Percentiles rank a stretch among this genome's conserved stretches.
Conservation (phyloP, 805 yeast genomes). For the Kazachstania martiniae region DNA sequence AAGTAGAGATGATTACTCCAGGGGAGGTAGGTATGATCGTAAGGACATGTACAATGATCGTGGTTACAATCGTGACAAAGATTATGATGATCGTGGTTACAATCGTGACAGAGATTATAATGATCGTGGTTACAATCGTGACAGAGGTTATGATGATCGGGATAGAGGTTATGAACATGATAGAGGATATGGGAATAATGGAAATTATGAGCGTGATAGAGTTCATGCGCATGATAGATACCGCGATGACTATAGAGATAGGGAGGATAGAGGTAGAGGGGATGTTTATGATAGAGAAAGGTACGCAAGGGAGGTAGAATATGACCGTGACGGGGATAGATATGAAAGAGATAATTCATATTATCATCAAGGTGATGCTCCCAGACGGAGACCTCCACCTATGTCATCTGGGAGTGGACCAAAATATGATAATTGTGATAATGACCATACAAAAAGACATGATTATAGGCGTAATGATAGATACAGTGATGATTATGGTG, state of each 20-base stretch:
- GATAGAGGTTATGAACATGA: background rate
- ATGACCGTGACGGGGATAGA: too few relatives aligned
- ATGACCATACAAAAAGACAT: too few relatives aligned
- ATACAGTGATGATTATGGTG: background rate
- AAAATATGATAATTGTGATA: too few relatives aligned
- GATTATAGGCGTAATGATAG: too few relatives aligned
- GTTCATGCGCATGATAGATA: background rate
- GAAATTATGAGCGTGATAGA: background rate
- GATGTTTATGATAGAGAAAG: background rate
- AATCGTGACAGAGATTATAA: slow-evolving; percentile 1
- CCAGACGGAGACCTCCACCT: too few relatives aligned
- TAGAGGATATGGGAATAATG: slow-evolving; percentile 1
- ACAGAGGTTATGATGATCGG: slow-evolving; percentile 3
- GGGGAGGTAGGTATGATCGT: slow-evolving; percentile 4
- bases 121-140: slow-evolving; percentile 1
- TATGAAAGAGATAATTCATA: slow-evolving; percentile 1
- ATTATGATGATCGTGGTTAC: slow-evolving; percentile 1
- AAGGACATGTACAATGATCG: slow-evolving; percentile 3
- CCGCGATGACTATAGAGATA: background rate
- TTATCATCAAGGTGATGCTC: too few relatives aligned
- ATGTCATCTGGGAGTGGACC: too few relatives aligned
- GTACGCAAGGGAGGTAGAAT: too few relatives aligned
- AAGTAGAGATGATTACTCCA: slow-evolving; percentile 7
- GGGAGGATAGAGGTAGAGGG: too few relatives aligned
- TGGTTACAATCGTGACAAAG: background rate